phyloP scores from a whole-genome alignment of 306 rosid species.

The Ormosia semicastrata region DNA sequence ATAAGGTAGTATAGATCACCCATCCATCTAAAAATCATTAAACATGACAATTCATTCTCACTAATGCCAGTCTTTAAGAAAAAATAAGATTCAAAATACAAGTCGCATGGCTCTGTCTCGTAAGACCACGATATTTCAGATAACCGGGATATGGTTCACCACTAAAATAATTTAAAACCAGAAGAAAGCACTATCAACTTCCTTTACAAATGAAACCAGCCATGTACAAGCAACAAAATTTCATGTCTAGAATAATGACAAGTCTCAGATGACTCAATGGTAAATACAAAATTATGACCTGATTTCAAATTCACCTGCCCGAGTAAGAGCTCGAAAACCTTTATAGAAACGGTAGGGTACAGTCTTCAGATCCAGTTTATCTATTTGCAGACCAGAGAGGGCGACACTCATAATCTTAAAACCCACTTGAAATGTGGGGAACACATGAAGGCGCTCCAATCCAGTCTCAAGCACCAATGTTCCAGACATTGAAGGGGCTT shows the following conservation, averaged over 20 bases:
- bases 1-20: neutral
- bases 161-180: neutral
- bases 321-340: slow-evolving; percentile 90
- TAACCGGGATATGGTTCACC: neutral
- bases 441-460: slow-evolving; percentile 74
- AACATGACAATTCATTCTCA: neutral
- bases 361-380: slow-evolving; percentile 72
- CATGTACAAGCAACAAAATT: slow-evolving; percentile 27
- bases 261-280: slow-evolving; percentile 12
- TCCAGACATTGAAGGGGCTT: slow-evolving; percentile 89
- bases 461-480: slow-evolving; percentile 79
- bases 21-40: neutral
- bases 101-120: neutral
- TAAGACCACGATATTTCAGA: neutral
- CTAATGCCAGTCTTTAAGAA: neutral
- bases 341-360: slow-evolving; percentile 70
- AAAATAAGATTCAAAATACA: slow-evolving; percentile 5
- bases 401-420: slow-evolving; percentile 87
- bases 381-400: slow-evolving; percentile 87
- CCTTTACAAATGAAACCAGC: slow-evolving; percentile 11
- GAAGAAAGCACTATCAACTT: neutral
- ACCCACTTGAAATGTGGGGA: slow-evolving; percentile 80
- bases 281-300: slow-evolving; percentile 48
- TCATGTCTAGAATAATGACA: slow-evolving; percentile 10
- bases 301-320: slow-evolving; percentile 85